Evolutionary conservation across 176 grass and related monocot species (phyloP), one percentile per base, ranked within the genome.

Genomic region (Oryza nivara): DNA sequence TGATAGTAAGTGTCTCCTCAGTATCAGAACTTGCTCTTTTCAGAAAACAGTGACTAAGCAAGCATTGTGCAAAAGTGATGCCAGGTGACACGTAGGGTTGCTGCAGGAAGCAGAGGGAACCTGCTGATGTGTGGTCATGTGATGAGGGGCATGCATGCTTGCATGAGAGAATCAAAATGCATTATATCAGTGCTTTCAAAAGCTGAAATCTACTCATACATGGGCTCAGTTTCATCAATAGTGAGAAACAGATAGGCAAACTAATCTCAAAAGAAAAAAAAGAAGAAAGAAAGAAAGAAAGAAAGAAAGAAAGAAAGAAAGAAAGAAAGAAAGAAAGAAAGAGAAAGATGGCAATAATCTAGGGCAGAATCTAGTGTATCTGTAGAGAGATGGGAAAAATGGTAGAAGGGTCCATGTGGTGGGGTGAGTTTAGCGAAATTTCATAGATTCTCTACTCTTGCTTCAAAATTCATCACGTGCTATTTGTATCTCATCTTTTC

Each of bases 31-130:
- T 32, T 32, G 30, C 30, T 32, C 30, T 32, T 32, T 32, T 32
- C 30, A 32, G 30, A 32, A 32, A 32, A 32, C 23, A 35, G 36
- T 70, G 77, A 80, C 28, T 68, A 74, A 54, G 77, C 58, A 60
- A 14, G 44, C 2, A n/a, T 35, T 58, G 70, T 26, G 43, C 72
- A 52, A 51, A 17, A 46, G 72, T 51, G 45, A 15, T 28, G 10
- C 79, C 11, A 72, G 67, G 8, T 72, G 68, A 72, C 80, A 82
- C 68, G 68, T 70, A 47, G 13, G 25, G 58, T 23, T 10, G 58
- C 20, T 22, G 65, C 44, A 20, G 65, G 16, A 66, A 26, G 6
- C 13, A 9, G 15, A 38, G n/a, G 15, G 49, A 17, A 9, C 25
- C 78, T 72, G n/a, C 22, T 28, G 44, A 7, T 48, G 51, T 81